Base-by-base conservation (phyloP, 176 grass and related monocot genomes). In the Otatea glauca region DNA sequence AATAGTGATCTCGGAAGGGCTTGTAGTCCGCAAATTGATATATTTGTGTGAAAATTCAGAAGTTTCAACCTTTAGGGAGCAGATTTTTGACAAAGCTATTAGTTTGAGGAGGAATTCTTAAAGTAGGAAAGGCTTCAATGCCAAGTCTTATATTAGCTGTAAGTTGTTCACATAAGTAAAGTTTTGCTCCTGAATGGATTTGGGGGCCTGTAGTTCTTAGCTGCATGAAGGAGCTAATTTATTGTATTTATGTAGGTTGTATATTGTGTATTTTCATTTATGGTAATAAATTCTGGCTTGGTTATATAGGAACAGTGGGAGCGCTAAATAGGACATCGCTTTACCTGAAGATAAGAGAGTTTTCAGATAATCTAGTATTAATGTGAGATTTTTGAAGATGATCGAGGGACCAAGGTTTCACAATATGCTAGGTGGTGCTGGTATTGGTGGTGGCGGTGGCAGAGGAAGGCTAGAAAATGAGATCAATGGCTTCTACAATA, bases 371-470 rank as follows among this genome's bases (percentile, higher is more conserved):
- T 13, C 34, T 37, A 29, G 35, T 38, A 12, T 9, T 5, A 61
- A 24, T 71, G n/a, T 53, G 44, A 55, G 15, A 15, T 51, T 65
- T 70, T 51, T 81, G 37, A 81, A 82, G 58, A 94, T 94, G 89
- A 86, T 91, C 8, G 86, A 83, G 41, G 90, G 80, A 13, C 76
- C 83, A 50, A 84, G 83, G 11, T 91, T 85, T 72, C 89, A 84
- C 44, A 86, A 80, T 29, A 87, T 89, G 66, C 81, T 91, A 61
- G 84, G 82, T 1, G 83, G 85, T 4, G 75, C 55, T 47, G 81
- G 66, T 4, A 84, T 84, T 21, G 61, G 78, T 14, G 62, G 34
- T 4, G 83, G 83, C 3, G 66, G 84, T 16, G 73, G 80, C 20
- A 69, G 74, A 18, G 83, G 88, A 16, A 71, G 80, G 47, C 70